These are phyloP conservation scores for Triticum urartu DNA, from an alignment of 176 grass and related monocot species.

Conservation along the genomic window DNA sequence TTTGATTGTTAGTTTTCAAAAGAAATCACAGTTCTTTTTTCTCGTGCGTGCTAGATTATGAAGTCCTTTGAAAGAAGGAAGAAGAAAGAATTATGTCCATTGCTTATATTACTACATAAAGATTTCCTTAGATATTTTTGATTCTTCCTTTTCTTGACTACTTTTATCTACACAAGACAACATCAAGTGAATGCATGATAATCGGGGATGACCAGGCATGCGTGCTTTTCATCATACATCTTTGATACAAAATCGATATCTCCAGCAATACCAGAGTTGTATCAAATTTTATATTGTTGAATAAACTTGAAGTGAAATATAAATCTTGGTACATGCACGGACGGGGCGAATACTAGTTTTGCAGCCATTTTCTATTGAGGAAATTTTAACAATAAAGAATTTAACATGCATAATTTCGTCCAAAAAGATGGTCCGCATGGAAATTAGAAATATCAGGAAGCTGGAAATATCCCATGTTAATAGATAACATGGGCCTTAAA, in stretches of 20 bases:
- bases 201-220: neutral
- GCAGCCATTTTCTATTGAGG: too few species aligned
- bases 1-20: neutral
- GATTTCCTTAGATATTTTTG: neutral
- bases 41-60: neutral
- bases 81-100: neutral
- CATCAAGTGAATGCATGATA: neutral
- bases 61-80: neutral
- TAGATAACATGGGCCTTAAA: neutral
- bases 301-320: neutral
- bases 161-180: neutral
- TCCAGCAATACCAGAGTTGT: neutral
- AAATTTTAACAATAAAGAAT: neutral
- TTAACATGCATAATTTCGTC: neutral
- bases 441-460: neutral
- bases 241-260: neutral
- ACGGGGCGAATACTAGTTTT: neutral
- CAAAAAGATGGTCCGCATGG: neutral
- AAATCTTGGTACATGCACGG: neutral
- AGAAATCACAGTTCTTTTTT: neutral
- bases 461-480: neutral
- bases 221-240: neutral
- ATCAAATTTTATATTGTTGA: neutral
- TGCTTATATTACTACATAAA: neutral
- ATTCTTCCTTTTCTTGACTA: neutral